phyloP scores from a whole-genome alignment of 164 flowering plant species.

The Amborella trichopoda region DNA sequence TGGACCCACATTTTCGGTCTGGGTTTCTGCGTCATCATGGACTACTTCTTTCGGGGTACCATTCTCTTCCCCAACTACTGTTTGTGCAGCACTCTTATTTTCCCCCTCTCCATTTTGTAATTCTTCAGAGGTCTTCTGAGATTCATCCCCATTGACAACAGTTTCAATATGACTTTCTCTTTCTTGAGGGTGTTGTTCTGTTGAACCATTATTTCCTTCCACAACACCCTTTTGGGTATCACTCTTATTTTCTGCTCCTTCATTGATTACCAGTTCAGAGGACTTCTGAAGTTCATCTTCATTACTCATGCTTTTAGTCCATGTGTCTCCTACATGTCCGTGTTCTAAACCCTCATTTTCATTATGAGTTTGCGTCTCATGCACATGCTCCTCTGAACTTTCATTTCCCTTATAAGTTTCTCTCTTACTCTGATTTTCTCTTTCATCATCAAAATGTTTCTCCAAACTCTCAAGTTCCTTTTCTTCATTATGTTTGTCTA shows the following conservation, averaged over 20 bases:
- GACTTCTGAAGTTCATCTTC: no score
- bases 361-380: no score
- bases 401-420: no score
- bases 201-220: neutral
- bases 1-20: neutral
- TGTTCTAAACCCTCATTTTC: neutral
- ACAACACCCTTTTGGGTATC: slow-evolving; percentile 1
- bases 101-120: neutral
- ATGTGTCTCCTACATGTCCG: no score
- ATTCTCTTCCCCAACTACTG: neutral
- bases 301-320: no score
- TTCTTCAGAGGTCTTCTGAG: neutral
- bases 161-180: neutral
- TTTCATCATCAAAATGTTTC: no score
- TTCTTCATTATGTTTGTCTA: slow-evolving; percentile 2
- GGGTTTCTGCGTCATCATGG: neutral
- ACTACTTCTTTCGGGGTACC: neutral
- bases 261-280: no score
- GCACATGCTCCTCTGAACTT: no score
- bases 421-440: no score
- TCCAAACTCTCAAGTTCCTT: no score
- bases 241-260: slow-evolving; percentile 1
- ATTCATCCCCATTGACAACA: neutral
- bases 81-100: neutral
- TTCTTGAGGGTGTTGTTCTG: no score